A percentile compares a stretch with the other conserved stretches of the same genome.
Conservation (phyloP, 2,329 filamentous ascomycete genomes). For the Ophiostoma populinum region DNA sequence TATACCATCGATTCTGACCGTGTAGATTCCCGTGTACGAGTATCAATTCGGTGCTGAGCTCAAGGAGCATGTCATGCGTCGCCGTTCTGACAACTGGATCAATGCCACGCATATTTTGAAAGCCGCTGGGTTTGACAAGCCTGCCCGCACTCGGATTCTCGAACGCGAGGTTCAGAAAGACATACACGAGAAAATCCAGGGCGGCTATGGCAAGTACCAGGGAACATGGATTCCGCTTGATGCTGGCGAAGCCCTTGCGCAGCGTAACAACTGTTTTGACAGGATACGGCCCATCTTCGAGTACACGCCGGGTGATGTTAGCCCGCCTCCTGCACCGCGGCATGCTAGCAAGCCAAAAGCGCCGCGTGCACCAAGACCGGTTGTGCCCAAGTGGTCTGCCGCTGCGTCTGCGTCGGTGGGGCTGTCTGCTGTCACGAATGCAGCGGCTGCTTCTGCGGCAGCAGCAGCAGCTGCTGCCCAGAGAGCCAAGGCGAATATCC, state of each 20-base stretch:
- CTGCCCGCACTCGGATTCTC: slow-evolving; percentile 80
- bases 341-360: slow-evolving; percentile 78
- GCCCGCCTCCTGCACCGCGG: slow-evolving; percentile 83
- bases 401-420: background rate
- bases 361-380: slow-evolving; percentile 42
- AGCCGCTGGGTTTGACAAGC: slow-evolving; percentile 93
- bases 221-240: slow-evolving; percentile 91
- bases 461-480: slow-evolving; percentile 15
- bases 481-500: no score
- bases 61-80: slow-evolving; percentile 85
- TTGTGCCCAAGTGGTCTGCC: slow-evolving; percentile 41
- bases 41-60: slow-evolving; percentile 67
- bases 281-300: slow-evolving; percentile 80
- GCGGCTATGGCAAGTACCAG: slow-evolving; percentile 97
- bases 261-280: slow-evolving; percentile 72
- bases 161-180: slow-evolving; percentile 96
- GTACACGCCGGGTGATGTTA: slow-evolving; percentile 67
- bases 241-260: slow-evolving; percentile 64
- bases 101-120: slow-evolving; percentile 99
- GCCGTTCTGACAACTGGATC: slow-evolving; percentile 88
- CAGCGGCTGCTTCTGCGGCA: background rate
- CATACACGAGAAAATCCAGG: slow-evolving; percentile 92
- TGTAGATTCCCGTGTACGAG: slow-evolving; percentile 83
- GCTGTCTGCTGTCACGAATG: no score
- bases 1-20: background rate